These are phyloP conservation scores for Albugo laibachii DNA, from an alignment of 352 stramenopile genomes.

Conservation along the genomic window DNA sequence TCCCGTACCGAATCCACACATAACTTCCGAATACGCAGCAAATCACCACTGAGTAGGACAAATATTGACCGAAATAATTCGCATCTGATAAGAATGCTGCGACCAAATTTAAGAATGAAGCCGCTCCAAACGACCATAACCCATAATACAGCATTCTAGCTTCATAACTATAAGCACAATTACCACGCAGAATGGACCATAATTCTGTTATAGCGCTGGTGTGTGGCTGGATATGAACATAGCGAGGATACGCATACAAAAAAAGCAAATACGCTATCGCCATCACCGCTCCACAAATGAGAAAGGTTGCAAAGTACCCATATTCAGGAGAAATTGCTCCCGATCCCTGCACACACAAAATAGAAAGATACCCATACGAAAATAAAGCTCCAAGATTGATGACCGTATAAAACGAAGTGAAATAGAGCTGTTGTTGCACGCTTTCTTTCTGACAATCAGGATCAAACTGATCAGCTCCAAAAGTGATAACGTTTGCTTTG, in stretches of 20 bases:
- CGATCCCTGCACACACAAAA: slow-evolving; percentile 50
- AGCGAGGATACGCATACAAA: slow-evolving; percentile 19
- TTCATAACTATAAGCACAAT: slow-evolving; percentile 11
- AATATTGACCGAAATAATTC: slow-evolving; percentile 14
- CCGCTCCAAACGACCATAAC: slow-evolving; percentile 16
- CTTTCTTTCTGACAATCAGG: slow-evolving; percentile 16
- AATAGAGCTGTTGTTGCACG: slow-evolving; percentile 35
- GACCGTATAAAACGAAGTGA: slow-evolving; percentile 66
- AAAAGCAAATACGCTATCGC: slow-evolving; percentile 19
- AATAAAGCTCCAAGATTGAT: slow-evolving; percentile 53
- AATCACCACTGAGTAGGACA: slow-evolving; percentile 26
- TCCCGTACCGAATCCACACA: slow-evolving; percentile 24
- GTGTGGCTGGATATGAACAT: slow-evolving; percentile 21
- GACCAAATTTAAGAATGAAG: slow-evolving; percentile 31
- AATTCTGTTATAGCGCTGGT: slow-evolving; percentile 24
- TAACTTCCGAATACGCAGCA: slow-evolving; percentile 16
- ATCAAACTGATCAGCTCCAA: slow-evolving; percentile 42
- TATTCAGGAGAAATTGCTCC: slow-evolving; percentile 37
- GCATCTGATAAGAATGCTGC: slow-evolving; percentile 24
- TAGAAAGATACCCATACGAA: slow-evolving; percentile 57
- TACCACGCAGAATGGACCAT: slow-evolving; percentile 15
- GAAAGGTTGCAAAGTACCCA: slow-evolving; percentile 58
- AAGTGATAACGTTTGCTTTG: slow-evolving; percentile 33
- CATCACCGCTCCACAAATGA: slow-evolving; percentile 26
- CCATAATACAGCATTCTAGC: slow-evolving; percentile 18